These are phyloP conservation scores for Tulasnella sp. DNA, from an alignment of 768 basidiomycete species.

Conservation along the genomic window DNA sequence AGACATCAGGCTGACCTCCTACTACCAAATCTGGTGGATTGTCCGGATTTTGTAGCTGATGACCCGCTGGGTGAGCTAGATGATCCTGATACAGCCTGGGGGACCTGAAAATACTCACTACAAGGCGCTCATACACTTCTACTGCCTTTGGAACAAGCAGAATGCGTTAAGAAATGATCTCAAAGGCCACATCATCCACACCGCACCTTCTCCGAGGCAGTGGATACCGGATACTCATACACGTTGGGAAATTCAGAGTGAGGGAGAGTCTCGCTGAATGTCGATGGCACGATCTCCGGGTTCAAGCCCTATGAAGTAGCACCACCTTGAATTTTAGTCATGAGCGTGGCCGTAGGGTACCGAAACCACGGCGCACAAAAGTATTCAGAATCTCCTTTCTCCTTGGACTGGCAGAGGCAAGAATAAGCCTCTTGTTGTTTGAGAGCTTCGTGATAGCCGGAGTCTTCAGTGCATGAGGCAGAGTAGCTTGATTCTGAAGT, in stretches of 20 bases:
- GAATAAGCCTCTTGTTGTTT: constrained; percentile 58
- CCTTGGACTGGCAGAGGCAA: constrained; percentile 81
- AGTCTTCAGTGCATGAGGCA: constrained; percentile 50
- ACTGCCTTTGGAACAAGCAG: constrained; percentile 36
- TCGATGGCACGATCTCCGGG: constrained; percentile 63
- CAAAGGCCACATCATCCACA: not conserved
- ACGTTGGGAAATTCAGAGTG: constrained; percentile 55
- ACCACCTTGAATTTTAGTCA: not conserved
- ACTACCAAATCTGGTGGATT: constrained; percentile 74
- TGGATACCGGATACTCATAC: constrained; percentile 66
- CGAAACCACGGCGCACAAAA: constrained; percentile 49
- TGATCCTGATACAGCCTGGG: not conserved
- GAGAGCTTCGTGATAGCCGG: constrained; percentile 54
- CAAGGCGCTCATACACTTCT: constrained; percentile 79
- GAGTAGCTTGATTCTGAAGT: constrained; percentile 39
- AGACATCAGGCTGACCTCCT: constrained; percentile 36
- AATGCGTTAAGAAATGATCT: not conserved
- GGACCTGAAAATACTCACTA: constrained; percentile 33
- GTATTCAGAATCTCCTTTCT: constrained; percentile 71
- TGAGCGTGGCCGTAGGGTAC: not conserved
- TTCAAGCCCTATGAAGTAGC: constrained; percentile 45
- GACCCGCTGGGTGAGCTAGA: not conserved
- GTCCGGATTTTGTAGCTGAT: constrained; percentile 43
- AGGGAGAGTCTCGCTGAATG: constrained; percentile 69
- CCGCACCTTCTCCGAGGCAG: constrained; percentile 51